These are phyloP conservation scores for Leucocoprinus birnbaumii DNA, from an alignment of 768 basidiomycete genomes.

Conservation along the genomic window DNA sequence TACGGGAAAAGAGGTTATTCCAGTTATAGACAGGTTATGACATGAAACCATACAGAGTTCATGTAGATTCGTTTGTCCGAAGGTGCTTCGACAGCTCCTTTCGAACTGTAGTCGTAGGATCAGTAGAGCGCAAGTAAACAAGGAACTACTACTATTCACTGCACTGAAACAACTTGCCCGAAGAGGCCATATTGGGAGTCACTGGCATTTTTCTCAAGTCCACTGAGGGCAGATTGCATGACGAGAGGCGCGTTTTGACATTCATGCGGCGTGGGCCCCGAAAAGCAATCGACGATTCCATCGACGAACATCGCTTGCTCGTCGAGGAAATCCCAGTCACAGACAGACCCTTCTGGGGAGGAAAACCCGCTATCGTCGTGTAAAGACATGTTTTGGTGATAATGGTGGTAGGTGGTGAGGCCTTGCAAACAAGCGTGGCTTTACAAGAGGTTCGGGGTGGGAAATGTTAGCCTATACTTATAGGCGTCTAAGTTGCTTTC, in stretches of 20 bases:
- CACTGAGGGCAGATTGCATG: slow-evolving; percentile 44
- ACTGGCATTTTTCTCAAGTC: slow-evolving; percentile 21
- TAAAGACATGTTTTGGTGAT: neutral
- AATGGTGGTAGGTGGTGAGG: neutral
- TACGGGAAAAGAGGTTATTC: slow-evolving; percentile 20
- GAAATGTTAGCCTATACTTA: no score
- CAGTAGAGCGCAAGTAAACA: neutral
- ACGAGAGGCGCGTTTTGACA: slow-evolving; percentile 47
- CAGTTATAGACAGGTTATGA: neutral
- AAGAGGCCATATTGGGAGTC: slow-evolving; percentile 60
- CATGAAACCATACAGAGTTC: slow-evolving; percentile 49
- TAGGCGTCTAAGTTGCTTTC: no score
- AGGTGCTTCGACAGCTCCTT: slow-evolving; percentile 27
- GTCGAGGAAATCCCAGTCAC: slow-evolving; percentile 29
- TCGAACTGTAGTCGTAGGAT: slow-evolving; percentile 24
- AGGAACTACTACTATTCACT: slow-evolving; percentile 30
- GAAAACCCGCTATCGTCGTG: neutral
- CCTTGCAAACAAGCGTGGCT: neutral
- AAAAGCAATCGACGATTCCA: slow-evolving; percentile 13
- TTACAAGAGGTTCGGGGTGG: neutral
- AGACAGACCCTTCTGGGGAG: slow-evolving; percentile 11
- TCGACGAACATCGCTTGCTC: slow-evolving; percentile 18
- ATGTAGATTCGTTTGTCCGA: slow-evolving; percentile 57
- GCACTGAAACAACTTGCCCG: slow-evolving; percentile 42
- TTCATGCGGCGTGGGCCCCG: slow-evolving; percentile 30